Percentiles rank a stretch among this genome's conserved stretches.
These are phyloP conservation scores for Pseudopithomyces chartarum DNA, from an alignment of 2,329 filamentous ascomycete species.

Conservation along the genomic window DNA sequence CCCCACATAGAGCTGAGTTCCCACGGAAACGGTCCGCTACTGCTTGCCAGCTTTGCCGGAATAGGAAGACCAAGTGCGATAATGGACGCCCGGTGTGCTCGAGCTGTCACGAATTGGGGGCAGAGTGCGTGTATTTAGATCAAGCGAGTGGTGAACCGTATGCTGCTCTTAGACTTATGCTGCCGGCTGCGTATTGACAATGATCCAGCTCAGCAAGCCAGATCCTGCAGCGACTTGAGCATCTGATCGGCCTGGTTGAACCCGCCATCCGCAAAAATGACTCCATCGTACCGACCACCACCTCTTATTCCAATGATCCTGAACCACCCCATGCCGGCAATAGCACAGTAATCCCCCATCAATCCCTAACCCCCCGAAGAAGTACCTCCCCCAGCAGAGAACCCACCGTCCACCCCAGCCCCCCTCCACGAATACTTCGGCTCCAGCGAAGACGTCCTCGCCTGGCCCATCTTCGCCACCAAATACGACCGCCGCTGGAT, in stretches of 20 bases:
- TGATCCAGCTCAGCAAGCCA: not conserved
- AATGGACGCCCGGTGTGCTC: conserved; percentile 20
- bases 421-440: not conserved
- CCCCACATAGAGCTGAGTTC: not conserved
- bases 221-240: not conserved
- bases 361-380: not conserved
- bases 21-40: conserved; percentile 11
- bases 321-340: not conserved
- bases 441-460: conserved; percentile 29
- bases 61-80: conserved; percentile 19
- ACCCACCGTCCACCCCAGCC: not conserved
- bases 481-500: conserved; percentile 20
- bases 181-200: not conserved
- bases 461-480: conserved; percentile 37
- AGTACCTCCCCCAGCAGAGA: not conserved
- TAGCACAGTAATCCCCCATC: not conserved
- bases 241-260: not conserved
- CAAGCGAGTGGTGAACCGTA: conserved; percentile 3
- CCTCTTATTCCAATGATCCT: not conserved
- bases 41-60: conserved; percentile 14
- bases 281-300: not conserved
- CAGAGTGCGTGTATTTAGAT: conserved; percentile 16
- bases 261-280: conserved; percentile 7
- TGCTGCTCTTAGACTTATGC: not conserved
- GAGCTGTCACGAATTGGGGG: conserved; percentile 13